These are phyloP conservation scores for Triglochin maritima DNA, from an alignment of 106 monocot genomes.

Conservation along the genomic window DNA sequence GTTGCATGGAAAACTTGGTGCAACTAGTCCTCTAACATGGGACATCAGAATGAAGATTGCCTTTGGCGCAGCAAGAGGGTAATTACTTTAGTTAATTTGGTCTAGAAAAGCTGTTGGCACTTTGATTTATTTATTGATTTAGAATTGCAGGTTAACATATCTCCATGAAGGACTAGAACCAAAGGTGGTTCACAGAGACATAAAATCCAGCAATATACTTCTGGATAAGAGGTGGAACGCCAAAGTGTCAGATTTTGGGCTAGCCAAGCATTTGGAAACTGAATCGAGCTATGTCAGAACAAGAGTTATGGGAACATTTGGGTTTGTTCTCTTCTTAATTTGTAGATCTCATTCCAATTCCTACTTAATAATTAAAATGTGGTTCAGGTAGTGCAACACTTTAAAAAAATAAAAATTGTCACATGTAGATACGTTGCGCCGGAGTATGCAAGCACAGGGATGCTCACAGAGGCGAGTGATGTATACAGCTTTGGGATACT, in stretches of 20 bases:
- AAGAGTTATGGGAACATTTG: constrained; percentile 95
- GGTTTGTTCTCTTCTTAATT: constrained; percentile 27
- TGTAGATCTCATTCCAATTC: no score
- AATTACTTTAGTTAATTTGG: constrained; percentile 1
- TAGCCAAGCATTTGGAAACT: constrained; percentile 75
- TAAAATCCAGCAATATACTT: constrained; percentile 95
- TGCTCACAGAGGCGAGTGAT: constrained; percentile 78
- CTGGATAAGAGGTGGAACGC: constrained; percentile 83
- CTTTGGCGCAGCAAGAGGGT: constrained; percentile 89
- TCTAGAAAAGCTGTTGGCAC: background rate
- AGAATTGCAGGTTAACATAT: constrained; percentile 60
- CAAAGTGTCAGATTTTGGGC: constrained; percentile 91
- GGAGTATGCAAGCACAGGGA: constrained; percentile 83
- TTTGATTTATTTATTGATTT: background rate
- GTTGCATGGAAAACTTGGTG: constrained; percentile 70
- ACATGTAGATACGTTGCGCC: constrained; percentile 79
- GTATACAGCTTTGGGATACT: constrained; percentile 91
- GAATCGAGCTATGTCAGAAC: constrained; percentile 81
- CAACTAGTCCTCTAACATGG: constrained; percentile 57
- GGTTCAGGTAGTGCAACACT: background rate
- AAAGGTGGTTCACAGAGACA: constrained; percentile 90
- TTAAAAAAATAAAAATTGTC: background rate
- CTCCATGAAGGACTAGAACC: constrained; percentile 95
- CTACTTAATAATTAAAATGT: background rate
- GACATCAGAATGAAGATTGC: constrained; percentile 86